Percentiles rank a stretch among this genome's conserved stretches.
Evolutionary conservation across 345 rosid species (phyloP).

Genomic region (Arabis hirsuta): DNA sequence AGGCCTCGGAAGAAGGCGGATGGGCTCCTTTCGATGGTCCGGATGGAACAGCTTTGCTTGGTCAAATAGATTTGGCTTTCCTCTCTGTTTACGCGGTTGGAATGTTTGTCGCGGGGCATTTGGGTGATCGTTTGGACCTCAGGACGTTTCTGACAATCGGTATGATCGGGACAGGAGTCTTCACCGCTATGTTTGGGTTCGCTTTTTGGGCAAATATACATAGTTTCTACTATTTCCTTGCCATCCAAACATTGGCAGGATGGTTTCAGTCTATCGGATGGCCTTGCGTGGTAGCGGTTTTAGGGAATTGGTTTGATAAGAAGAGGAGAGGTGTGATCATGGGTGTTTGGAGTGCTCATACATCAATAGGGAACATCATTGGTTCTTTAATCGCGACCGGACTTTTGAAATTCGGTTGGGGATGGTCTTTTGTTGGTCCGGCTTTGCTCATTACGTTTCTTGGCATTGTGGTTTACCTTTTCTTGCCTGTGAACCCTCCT

Average conservation of each 20-base stretch:
- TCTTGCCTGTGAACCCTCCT: slow-evolving; percentile 76
- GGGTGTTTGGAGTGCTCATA: slow-evolving; percentile 99
- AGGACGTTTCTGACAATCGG: slow-evolving; percentile 78
- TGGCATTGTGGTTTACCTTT: slow-evolving; percentile 66
- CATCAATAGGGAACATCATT: slow-evolving; percentile 82
- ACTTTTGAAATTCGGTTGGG: slow-evolving; percentile 85
- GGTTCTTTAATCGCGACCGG: slow-evolving; percentile 84
- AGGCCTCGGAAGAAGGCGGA: slow-evolving; percentile 51
- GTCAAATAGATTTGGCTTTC: slow-evolving; percentile 82
- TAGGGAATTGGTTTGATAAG: slow-evolving; percentile 94
- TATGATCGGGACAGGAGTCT: slow-evolving; percentile 85
- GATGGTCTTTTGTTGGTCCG: slow-evolving; percentile 91
- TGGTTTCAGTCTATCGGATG: slow-evolving; percentile 95
- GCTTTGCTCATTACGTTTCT: slow-evolving; percentile 63
- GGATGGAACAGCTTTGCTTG: slow-evolving; percentile 78
- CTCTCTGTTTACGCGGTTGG: slow-evolving; percentile 76
- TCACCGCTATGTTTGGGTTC: slow-evolving; percentile 74
- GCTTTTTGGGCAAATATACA: slow-evolving; percentile 87
- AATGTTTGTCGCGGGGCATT: slow-evolving; percentile 84
- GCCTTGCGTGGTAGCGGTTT: slow-evolving; percentile 98
- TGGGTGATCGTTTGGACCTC: slow-evolving; percentile 83
- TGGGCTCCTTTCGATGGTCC: slow-evolving; percentile 85
- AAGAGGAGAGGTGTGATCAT: slow-evolving; percentile 84
- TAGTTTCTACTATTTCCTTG: slow-evolving; percentile 62
- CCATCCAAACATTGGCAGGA: slow-evolving; percentile 73